phyloP scores from a whole-genome alignment of 148 eudicot species.

The Talinum fruticosum region DNA sequence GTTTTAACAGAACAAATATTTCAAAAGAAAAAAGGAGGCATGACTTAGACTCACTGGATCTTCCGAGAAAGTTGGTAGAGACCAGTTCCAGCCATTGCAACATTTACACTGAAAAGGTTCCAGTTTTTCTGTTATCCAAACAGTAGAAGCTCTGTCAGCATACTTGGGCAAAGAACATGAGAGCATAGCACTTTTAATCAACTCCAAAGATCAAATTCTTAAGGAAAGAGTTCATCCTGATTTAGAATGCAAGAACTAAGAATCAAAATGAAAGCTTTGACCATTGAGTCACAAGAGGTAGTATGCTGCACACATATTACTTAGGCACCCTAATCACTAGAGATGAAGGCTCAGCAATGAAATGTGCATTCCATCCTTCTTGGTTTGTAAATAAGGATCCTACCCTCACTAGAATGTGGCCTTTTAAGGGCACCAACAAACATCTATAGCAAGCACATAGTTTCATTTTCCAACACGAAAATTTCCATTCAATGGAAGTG shows the following conservation, averaged over 20 bases:
- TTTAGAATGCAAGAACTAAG: neutral
- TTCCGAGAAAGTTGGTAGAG: conserved; percentile 72
- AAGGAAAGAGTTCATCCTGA: neutral
- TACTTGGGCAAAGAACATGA: neutral
- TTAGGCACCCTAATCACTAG: neutral
- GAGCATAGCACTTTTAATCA: neutral
- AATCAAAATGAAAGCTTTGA: neutral
- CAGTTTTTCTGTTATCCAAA: conserved; percentile 70
- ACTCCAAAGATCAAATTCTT: neutral
- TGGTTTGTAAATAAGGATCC: neutral
- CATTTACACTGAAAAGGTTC: conserved; percentile 90
- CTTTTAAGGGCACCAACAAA: neutral
- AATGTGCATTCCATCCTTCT: neutral
- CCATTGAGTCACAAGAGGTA: neutral
- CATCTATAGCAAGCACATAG: no score
- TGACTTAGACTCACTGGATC: conserved; percentile 46
- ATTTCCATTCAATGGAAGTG: no score
- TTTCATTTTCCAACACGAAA: no score
- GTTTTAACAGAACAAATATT: neutral
- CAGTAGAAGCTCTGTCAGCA: neutral
- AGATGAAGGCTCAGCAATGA: neutral
- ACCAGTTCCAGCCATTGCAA: conserved; percentile 87
- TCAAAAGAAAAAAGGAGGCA: neutral
- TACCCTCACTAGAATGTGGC: neutral
- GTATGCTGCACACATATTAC: neutral